phyloP scores from a whole-genome alignment of 2,329 filamentous ascomycete genomes.

The Seiridium unicorne region DNA sequence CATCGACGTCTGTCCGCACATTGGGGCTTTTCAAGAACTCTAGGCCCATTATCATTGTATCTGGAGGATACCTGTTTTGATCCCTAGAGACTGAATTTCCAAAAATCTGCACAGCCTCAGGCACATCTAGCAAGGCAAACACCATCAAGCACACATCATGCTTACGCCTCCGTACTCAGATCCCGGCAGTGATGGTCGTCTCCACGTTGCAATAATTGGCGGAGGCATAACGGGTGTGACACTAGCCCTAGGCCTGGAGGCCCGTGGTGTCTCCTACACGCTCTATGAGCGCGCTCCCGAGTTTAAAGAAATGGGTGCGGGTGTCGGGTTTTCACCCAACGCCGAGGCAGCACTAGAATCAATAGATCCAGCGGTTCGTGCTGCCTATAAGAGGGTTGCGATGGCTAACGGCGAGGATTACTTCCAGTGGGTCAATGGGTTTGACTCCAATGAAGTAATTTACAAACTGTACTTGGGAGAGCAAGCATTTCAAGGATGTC shows the following conservation, averaged over 20 bases:
- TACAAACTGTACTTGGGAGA: slow-evolving; percentile 36
- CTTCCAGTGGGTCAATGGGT: slow-evolving; percentile 42
- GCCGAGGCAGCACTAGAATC: slow-evolving; percentile 43
- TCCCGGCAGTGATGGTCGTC: neutral
- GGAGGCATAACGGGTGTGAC: slow-evolving; percentile 50
- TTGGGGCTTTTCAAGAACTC: too few relatives aligned
- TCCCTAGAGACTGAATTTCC: too few relatives aligned
- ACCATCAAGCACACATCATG: neutral
- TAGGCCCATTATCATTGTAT: too few relatives aligned
- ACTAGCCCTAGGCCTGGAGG: slow-evolving; percentile 44
- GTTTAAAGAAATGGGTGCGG: slow-evolving; percentile 48
- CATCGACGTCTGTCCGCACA: too few relatives aligned
- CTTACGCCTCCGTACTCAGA: neutral
- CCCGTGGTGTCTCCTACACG: slow-evolving; percentile 38
- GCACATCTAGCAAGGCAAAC: neutral
- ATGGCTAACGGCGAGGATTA: slow-evolving; percentile 38
- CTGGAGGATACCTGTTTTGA: too few relatives aligned
- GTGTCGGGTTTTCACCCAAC: slow-evolving; percentile 51
- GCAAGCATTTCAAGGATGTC: slow-evolving; percentile 39
- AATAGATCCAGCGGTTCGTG: slow-evolving; percentile 34
- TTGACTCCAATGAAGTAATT: slow-evolving; percentile 24
- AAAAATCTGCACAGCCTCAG: too few relatives aligned
- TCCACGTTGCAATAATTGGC: slow-evolving; percentile 45
- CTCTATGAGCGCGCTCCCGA: slow-evolving; percentile 44
- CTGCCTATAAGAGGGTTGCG: slow-evolving; percentile 30